Conservation (phyloP, 2,329 filamentous ascomycete species). For the Xylariaceae sp. region DNA sequence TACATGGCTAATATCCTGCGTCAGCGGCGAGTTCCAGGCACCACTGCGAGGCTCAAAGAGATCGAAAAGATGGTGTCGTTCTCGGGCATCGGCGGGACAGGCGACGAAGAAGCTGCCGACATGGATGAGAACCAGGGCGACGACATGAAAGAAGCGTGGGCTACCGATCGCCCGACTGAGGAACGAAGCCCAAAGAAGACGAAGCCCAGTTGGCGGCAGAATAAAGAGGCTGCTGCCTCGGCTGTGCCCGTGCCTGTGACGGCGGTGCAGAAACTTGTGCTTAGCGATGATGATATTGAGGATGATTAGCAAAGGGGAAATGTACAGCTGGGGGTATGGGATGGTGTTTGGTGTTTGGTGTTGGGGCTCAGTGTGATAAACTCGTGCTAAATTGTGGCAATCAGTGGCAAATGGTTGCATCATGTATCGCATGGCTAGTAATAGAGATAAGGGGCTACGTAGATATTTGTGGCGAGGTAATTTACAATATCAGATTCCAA, state of each 20-base stretch:
- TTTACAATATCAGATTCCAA: too few relatives aligned
- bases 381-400: too few relatives aligned
- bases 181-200: slow-evolving; percentile 51
- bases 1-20: slow-evolving; percentile 72
- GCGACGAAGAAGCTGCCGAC: slow-evolving; percentile 31
- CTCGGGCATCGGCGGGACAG: slow-evolving; percentile 48
- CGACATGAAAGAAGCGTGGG: slow-evolving; percentile 51
- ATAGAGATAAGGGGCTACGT: too few relatives aligned
- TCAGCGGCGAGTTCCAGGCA: slow-evolving; percentile 35
- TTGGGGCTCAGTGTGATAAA: too few relatives aligned
- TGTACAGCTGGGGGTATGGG: too few relatives aligned
- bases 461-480: too few relatives aligned
- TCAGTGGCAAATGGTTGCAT: too few relatives aligned
- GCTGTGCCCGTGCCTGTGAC: slow-evolving; percentile 28
- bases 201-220: slow-evolving; percentile 3
- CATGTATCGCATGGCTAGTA: too few relatives aligned
- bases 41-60: slow-evolving; percentile 46
- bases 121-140: slow-evolving; percentile 43
- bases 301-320: slow-evolving; percentile 45
- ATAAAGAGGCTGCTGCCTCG: slow-evolving; percentile 11
- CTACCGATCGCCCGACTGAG: slow-evolving; percentile 60
- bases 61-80: slow-evolving; percentile 69
- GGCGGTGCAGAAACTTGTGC: slow-evolving; percentile 63
- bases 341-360: too few relatives aligned
- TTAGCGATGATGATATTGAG: slow-evolving; percentile 85